Evolutionary conservation across 305 asterid genomes (phyloP), one percentile per base, ranked within the genome.

Genomic region (Rubia peregrina): DNA sequence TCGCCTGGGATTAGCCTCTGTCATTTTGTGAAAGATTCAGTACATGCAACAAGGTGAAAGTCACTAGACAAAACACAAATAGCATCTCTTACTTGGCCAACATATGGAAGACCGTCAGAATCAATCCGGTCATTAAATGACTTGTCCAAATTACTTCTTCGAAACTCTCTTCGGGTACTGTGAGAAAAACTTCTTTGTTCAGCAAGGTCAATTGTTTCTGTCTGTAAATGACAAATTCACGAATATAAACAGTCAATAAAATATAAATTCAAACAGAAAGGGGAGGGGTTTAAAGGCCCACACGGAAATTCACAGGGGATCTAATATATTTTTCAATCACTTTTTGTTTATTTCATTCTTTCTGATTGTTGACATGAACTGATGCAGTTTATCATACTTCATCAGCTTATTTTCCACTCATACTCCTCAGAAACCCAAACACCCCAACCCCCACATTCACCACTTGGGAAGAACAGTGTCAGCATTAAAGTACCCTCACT

Each of bases 101-200:
- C 92, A 77, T 84, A 83, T 73, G 98, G 98, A 71, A 93, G 96
- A 60, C 98, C 98, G 83, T 93, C 98, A 62, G 86, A 79, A 83
- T 89, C 97, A 73, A 93, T 88, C 72, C 82, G 55, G 70, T 79
- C 76, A 80, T 87, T 90, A 79, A 75, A 75, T 56, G 88, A 68
- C 74, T 78, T 86, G 62, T 91, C 94, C 79, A 82, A 67, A 70
- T 87, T 85, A 83, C 92, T 85, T 80, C 92, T 85, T 64, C 93
- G 85, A 79, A 93, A 93, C 69, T 86, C 75, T 83, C 79, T 84
- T 49, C 80, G 82, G 43, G 78, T 12, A 24, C 86, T 81, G 71
- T 74, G 87, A 33, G 88, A 79, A 80, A 57, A 86, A 74, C 62
- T 68, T 53, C 73, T 81, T 71, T 83, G 79, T 68, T 91, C 96